Base-by-base conservation (phyloP, 768 basidiomycete genomes). In the Lactarius sanguifluus region DNA sequence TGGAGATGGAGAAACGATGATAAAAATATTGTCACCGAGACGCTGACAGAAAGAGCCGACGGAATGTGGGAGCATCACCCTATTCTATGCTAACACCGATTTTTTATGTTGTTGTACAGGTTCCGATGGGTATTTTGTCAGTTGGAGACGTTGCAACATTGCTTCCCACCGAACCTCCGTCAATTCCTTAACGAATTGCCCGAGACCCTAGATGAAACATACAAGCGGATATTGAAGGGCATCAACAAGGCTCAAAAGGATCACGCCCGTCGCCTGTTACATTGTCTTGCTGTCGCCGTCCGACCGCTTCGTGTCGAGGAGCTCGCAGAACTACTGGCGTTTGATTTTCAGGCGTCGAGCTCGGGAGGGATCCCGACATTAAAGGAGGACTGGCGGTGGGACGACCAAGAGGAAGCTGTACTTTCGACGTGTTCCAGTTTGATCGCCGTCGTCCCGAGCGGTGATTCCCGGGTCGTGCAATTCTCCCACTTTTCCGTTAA, bases 21-120 rank as follows among this genome's bases (percentile, higher is more conserved):
- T 15, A 50, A 50, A 50, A 50, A 25, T 23, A 23, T 50, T 23
- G 47, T 50, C 9, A 50, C 23, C 5, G 47, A 50, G 23, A 50
- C 47, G 47, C 47, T 50, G 47, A 50, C 47, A n/a, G 47, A 50
- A 50, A 50, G 47, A n/a, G 47, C 47, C 13, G 47, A 50, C 12
- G 47, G 47, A 13, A 50, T 50, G 47, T 50, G 47, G 23, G 47
- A 5, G 23, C n/a, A 10, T 47, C 13, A 25, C 12, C 10, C 10
- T 25, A 50, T 25, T 5, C 47, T 25, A 25, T 15, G 3, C 23
- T 50, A 13, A 25, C 47, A 2, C 4, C 47, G 5, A 23, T 50
- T 13, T 50, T 12, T 23, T n/a, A 50, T 25, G 23, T 50, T 25
- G n/a, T 25, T 38, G 36, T 38, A 23, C 47, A 50, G 47, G 47